Evolutionary conservation across 164 flowering plant species (phyloP).

Genomic region (Taxillus chinensis): DNA sequence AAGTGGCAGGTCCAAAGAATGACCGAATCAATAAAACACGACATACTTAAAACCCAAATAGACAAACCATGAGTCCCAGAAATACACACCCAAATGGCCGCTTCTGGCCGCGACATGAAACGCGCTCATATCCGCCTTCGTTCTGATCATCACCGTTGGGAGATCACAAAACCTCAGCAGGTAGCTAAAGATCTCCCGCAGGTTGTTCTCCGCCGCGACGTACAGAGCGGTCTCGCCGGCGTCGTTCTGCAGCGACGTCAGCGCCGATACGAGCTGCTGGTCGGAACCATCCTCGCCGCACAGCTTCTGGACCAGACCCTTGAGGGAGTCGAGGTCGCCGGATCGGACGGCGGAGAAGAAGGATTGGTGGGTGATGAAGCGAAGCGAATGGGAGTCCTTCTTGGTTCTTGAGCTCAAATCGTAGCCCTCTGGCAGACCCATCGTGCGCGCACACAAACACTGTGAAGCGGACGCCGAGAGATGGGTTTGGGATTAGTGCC

Average conservation of each 20-base stretch:
- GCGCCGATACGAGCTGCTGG: slow-evolving; percentile 21
- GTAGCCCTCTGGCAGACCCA: neutral
- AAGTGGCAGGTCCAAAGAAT: too few species aligned
- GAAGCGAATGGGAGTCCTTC: slow-evolving; percentile 49
- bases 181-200: slow-evolving; percentile 39
- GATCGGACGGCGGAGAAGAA: slow-evolving; percentile 67
- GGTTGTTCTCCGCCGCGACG: slow-evolving; percentile 65
- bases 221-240: slow-evolving; percentile 71
- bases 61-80: neutral
- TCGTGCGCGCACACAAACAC: neutral
- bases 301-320: slow-evolving; percentile 20
- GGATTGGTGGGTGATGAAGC: slow-evolving; percentile 59
- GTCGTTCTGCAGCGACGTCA: slow-evolving; percentile 61
- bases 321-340: slow-evolving; percentile 43
- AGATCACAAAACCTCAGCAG: slow-evolving; percentile 54
- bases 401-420: neutral
- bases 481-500: neutral
- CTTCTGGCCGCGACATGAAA: slow-evolving; percentile 82
- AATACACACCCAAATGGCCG: slow-evolving; percentile 58
- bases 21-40: too few species aligned
- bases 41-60: too few species aligned
- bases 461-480: neutral
- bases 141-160: slow-evolving; percentile 43
- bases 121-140: slow-evolving; percentile 56
- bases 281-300: slow-evolving; percentile 17